Conservation (phyloP, 139 green algal genomes). For the Chlorella sp. region DNA sequence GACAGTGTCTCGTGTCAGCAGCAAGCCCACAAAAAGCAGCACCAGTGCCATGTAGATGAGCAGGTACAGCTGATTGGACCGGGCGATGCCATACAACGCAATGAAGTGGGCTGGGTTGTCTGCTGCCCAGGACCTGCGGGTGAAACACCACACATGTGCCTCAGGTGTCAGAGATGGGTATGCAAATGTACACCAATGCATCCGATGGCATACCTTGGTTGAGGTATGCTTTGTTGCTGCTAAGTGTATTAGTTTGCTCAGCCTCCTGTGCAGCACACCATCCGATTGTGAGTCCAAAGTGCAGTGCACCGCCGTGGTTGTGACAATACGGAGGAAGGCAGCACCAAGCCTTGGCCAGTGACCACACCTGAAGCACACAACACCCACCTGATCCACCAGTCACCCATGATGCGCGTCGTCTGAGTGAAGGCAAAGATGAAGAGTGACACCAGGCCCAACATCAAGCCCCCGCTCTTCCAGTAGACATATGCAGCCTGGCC, state of each 20-base stretch:
- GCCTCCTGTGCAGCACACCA: too few species aligned
- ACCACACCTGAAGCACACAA: too few species aligned
- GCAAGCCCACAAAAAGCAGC: conserved; percentile 37
- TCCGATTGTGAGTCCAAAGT: too few species aligned
- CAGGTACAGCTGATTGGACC: conserved; percentile 31
- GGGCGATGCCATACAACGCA: neutral
- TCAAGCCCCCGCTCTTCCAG: conserved; percentile 26
- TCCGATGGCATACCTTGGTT: too few species aligned
- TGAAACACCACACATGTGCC: too few species aligned
- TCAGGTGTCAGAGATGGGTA: too few species aligned
- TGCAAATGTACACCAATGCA: too few species aligned
- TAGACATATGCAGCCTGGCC: conserved; percentile 16
- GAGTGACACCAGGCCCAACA: conserved; percentile 29
- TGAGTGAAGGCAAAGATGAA: conserved; percentile 27
- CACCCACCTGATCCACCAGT: conserved; percentile 14
- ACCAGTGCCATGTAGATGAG: conserved; percentile 45
- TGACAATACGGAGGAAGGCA: too few species aligned
- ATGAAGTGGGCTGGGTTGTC: conserved; percentile 14
- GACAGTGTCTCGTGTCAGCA: conserved; percentile 38
- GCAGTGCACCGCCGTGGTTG: too few species aligned
- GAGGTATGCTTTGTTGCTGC: too few species aligned
- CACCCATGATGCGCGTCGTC: conserved; percentile 21
- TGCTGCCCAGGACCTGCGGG: conserved; percentile 24
- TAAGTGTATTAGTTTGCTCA: too few species aligned
- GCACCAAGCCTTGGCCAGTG: too few species aligned